Evolutionary conservation across 345 rosid species (phyloP), one percentile per base, ranked within the genome.

Genomic region (Nephelium lappaceum): DNA sequence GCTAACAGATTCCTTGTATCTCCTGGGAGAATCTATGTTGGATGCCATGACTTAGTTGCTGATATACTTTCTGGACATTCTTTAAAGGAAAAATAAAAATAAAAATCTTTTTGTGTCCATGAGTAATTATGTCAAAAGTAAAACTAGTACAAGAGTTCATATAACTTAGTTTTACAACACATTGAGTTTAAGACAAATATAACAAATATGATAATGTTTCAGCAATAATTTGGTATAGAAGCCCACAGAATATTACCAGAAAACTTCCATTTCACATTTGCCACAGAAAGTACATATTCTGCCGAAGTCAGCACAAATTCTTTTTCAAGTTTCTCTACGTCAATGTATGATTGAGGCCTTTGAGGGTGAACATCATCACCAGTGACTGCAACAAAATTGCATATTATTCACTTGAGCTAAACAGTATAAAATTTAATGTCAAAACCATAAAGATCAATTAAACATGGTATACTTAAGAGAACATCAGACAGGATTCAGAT

Each of bases 291-390:
- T 82, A 89, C 78, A 84, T 88, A 88, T 84, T 94, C 97, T 53
- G 97, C 98, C 8, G 95, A 89, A 58, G 97, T 91, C 62, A 93
- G 86, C 72, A 96, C 87, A 85, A 86, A 90, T 87, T 96, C 97
- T 67, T 81, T 84, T 82, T 96, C 91, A 78, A 96, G 92, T 81
- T 85, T 85, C 84, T 89, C 91, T 0, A 88, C 84, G 83, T 89
- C 94, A 77, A 94, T 80, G 84, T 81, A 89, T 81, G 74, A 78
- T 74, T 82, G 90, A 68, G 41, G 75, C 61, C 84, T 81, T 78
- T 65, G 89, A 71, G 87, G 82, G 74, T 76, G 91, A 60, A 77
- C 78, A 72, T 72, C 90, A 82, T 81, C 76, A 15, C 81, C 82
- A 47, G 83, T 85, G 79, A 86, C 93, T 79, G 85, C 75, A 82